A percentile compares a stretch with the other conserved stretches of the same genome.
phyloP scores from a whole-genome alignment of 2,329 filamentous ascomycete species.

The Botrytis cinerea region DNA sequence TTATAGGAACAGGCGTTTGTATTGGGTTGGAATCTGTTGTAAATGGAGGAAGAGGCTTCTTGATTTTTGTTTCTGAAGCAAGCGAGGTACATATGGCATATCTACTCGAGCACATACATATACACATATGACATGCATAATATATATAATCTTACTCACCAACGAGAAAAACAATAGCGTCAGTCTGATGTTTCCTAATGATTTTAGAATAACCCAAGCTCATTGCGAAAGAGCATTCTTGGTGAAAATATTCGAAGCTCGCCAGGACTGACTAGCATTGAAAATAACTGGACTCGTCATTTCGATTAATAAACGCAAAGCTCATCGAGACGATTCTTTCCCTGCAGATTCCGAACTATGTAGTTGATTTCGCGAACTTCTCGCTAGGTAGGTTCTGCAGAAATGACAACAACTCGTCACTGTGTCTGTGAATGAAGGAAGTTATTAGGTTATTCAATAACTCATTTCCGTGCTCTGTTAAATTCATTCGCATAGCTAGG shows the following conservation, averaged over 20 bases:
- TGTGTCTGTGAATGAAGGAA: not conserved
- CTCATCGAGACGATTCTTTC: not conserved
- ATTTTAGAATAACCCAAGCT: not conserved
- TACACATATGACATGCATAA: not conserved
- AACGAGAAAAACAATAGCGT: not conserved
- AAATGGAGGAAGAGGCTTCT: not conserved
- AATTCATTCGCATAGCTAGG: not conserved
- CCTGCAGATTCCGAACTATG: not conserved
- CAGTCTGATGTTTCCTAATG: not conserved
- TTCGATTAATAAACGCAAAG: not conserved
- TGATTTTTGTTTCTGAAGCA: not conserved
- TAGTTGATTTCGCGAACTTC: not conserved
- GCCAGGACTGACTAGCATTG: not conserved
- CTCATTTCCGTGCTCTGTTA: too few relatives aligned
- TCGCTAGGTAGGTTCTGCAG: not conserved
- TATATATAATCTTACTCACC: not conserved
- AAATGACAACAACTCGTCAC: not conserved
- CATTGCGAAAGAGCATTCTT: too few relatives aligned
- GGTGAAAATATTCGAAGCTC: not conserved
- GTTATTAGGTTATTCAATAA: not conserved
- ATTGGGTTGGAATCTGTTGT: not conserved
- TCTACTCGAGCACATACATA: not conserved
- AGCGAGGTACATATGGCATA: not conserved
- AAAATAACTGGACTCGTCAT: not conserved
- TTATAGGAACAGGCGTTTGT: not conserved